phyloP scores from a whole-genome alignment of 495 filamentous ascomycete genomes.

The Lindgomyces ingoldianus region DNA sequence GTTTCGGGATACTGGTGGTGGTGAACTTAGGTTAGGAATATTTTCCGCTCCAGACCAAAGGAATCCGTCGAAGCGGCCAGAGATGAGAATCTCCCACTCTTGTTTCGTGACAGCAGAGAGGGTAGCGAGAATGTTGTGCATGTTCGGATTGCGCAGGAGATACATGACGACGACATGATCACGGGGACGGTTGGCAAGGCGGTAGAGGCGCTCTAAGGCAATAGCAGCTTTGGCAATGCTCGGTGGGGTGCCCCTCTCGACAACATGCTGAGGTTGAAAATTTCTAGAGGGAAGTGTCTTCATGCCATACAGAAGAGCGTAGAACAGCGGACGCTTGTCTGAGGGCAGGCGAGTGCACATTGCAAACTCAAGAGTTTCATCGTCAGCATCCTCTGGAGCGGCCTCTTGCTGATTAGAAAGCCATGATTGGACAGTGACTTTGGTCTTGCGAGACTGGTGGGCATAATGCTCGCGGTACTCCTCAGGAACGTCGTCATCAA shows the following conservation, averaged over 20 bases:
- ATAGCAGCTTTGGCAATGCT: constrained; percentile 69
- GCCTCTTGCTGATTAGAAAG: constrained; percentile 72
- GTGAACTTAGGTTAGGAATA: constrained; percentile 37
- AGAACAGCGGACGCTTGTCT: constrained; percentile 74
- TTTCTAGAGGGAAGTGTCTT: constrained; percentile 50
- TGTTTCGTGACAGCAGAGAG: constrained; percentile 79
- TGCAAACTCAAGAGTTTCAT: constrained; percentile 88
- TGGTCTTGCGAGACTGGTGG: constrained; percentile 82
- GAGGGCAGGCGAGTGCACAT: constrained; percentile 83
- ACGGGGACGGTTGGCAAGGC: constrained; percentile 67
- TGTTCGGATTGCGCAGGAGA: constrained; percentile 75
- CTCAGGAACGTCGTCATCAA: constrained; percentile 89
- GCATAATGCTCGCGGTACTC: constrained; percentile 88
- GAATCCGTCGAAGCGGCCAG: constrained; percentile 96
- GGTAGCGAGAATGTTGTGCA: constrained; percentile 85
- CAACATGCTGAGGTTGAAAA: constrained; percentile 57
- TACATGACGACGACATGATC: constrained; percentile 86
- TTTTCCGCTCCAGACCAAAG: constrained; percentile 87
- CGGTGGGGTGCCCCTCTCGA: constrained; percentile 57
- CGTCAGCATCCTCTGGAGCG: constrained; percentile 80
- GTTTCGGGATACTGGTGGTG: constrained; percentile 39
- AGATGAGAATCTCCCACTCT: constrained; percentile 96
- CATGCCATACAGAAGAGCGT: constrained; percentile 72
- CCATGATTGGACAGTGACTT: constrained; percentile 81
- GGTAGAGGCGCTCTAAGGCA: constrained; percentile 83